Conservation (phyloP, 805 yeast species). For the Candida corydali region DNA sequence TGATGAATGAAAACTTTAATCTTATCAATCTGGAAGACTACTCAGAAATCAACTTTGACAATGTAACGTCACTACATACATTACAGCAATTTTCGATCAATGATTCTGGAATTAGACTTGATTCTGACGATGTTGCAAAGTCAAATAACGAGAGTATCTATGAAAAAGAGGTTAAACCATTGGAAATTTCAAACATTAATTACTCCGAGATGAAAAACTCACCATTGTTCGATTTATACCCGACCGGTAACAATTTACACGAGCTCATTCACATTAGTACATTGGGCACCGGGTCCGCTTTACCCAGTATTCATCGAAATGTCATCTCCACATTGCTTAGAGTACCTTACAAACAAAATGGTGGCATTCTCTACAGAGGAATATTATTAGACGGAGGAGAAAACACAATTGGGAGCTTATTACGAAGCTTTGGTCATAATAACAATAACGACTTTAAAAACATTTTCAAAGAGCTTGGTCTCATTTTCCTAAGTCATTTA, state of each 20-base stretch:
- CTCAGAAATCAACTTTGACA: conserved; percentile 11
- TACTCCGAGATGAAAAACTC: conserved; percentile 1
- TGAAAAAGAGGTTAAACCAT: conserved; percentile 23
- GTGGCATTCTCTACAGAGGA: conserved; percentile 30
- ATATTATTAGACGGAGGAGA: conserved; percentile 93
- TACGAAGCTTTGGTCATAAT: conserved; percentile 54
- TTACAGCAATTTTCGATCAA: conserved; percentile 26
- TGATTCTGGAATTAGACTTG: conserved; percentile 18
- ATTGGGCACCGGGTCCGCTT: conserved; percentile 89
- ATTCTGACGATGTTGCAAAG: conserved; percentile 15
- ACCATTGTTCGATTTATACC: conserved; percentile 12
- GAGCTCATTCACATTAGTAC: conserved; percentile 67
- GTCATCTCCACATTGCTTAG: conserved; percentile 79
- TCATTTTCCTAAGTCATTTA: conserved; percentile 78
- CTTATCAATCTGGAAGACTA: conserved; percentile 28
- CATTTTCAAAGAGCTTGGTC: conserved; percentile 55
- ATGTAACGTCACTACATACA: conserved; percentile 23
- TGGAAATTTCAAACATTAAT: conserved; percentile 10
- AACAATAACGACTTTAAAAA: conserved; percentile 29
- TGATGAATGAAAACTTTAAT: conserved; percentile 44
- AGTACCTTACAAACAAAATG: conserved; percentile 46
- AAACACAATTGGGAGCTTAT: conserved; percentile 72
- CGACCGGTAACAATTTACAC: conserved; percentile 26
- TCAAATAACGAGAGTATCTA: conserved; percentile 27
- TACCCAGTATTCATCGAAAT: conserved; percentile 81